phyloP scores from a whole-genome alignment of 2,329 filamentous ascomycete genomes.

The Fusarium nelsonii region DNA sequence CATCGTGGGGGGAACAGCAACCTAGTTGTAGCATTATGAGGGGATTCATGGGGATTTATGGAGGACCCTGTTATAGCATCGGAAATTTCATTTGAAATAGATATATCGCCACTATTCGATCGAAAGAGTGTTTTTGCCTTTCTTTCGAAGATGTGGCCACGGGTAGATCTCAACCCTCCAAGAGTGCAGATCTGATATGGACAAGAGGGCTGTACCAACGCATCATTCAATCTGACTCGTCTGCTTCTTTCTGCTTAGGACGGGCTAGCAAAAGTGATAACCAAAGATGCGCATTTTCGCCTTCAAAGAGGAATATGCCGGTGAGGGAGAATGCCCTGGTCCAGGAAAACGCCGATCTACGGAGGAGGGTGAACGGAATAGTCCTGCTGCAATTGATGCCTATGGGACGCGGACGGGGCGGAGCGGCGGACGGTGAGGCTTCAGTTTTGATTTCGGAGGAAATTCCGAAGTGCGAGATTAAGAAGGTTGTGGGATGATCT shows the following conservation, averaged over 20 bases:
- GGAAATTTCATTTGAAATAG: slow-evolving; percentile 1
- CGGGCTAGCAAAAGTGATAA: slow-evolving; percentile 2
- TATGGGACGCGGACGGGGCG: slow-evolving; percentile 19
- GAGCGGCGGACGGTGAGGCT: slow-evolving; percentile 20
- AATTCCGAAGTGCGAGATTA: slow-evolving; percentile 27
- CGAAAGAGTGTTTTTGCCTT: background rate
- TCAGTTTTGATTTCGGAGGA: slow-evolving; percentile 26
- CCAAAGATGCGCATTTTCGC: slow-evolving; percentile 35
- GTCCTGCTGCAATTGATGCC: slow-evolving; percentile 1
- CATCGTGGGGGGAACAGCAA: slow-evolving; percentile 15
- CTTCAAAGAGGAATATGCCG: slow-evolving; percentile 36
- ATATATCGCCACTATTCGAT: slow-evolving; percentile 21
- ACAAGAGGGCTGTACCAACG: slow-evolving; percentile 27
- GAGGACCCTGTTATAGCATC: slow-evolving; percentile 20
- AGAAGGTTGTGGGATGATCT: slow-evolving; percentile 21
- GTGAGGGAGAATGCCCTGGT: slow-evolving; percentile 32
- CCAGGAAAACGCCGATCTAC: slow-evolving; percentile 36
- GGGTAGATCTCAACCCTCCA: slow-evolving; percentile 38
- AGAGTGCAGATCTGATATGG: slow-evolving; percentile 37
- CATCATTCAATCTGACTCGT: slow-evolving; percentile 12
- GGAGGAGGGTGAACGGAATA: slow-evolving; percentile 34
- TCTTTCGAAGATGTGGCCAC: slow-evolving; percentile 17
- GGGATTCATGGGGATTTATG: slow-evolving; percentile 19
- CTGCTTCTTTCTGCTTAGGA: background rate
- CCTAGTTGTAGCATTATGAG: slow-evolving; percentile 2